Evolutionary conservation across 805 yeast species (phyloP).

Genomic region (Metschnikowia orientalis): DNA sequence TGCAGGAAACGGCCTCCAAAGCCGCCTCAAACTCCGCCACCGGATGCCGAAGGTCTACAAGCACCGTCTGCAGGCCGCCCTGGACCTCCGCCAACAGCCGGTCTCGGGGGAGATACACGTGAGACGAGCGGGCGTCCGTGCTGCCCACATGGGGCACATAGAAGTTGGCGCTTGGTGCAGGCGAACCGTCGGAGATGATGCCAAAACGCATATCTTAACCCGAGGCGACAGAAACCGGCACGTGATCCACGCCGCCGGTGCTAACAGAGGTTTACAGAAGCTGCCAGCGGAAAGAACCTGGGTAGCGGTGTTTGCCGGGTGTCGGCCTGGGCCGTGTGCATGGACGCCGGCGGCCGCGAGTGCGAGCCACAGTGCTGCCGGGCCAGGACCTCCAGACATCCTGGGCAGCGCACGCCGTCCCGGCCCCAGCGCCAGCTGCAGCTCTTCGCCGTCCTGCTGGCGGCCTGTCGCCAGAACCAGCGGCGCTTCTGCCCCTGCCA

Average conservation of each 20-base stretch:
- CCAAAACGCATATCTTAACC: conserved; percentile 13
- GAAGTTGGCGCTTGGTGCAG: conserved; percentile 7
- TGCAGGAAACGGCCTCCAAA: not conserved
- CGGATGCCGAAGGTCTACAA: conserved; percentile 2
- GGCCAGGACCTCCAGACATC: no score
- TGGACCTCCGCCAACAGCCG: not conserved
- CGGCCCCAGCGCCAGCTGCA: no score
- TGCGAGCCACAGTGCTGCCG: no score
- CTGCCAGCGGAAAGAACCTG: not conserved
- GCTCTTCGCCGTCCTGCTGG: no score
- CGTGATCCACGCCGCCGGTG: no score
- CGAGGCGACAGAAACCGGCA: no score
- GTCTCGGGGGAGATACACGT: conserved; percentile 1
- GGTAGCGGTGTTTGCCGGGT: not conserved
- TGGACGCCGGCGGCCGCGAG: no score
- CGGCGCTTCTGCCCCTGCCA: no score
- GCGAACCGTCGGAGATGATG: conserved; percentile 5
- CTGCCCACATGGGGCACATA: conserved; percentile 6
- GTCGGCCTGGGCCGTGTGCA: no score
- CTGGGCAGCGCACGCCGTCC: no score
- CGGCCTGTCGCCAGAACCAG: no score
- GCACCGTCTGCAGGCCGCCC: conserved; percentile 1
- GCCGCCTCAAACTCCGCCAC: not conserved
- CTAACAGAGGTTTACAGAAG: no score
- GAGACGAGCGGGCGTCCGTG: conserved; percentile 1